Conservation (phyloP, 768 basidiomycete genomes). For the Podaxis pistillaris region DNA sequence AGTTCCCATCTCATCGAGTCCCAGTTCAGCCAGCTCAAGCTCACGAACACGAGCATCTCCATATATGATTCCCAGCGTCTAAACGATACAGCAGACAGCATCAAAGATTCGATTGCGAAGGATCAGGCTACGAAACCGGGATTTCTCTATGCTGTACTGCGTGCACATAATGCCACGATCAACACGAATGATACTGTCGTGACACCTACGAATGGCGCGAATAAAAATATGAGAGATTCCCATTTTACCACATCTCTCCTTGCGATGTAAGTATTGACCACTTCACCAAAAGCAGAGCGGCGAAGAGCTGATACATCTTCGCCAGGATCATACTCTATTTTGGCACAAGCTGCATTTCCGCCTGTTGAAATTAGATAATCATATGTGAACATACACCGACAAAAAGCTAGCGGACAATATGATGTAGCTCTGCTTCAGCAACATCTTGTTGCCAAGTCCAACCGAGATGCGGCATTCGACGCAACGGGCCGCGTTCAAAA, state of each 20-base stretch:
- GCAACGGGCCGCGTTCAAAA: background rate
- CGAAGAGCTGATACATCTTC: background rate
- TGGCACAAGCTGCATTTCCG: conserved; percentile 86
- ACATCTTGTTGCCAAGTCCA: background rate
- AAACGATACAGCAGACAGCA: conserved; percentile 45
- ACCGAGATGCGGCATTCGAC: background rate
- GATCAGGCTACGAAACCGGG: conserved; percentile 46
- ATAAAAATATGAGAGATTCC: too few relatives aligned
- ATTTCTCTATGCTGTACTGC: conserved; percentile 71
- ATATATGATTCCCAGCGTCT: conserved; percentile 62
- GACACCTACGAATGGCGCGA: background rate
- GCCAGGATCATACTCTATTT: conserved; percentile 81
- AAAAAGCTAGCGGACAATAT: background rate
- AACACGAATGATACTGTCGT: conserved; percentile 21
- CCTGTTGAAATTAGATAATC: conserved; percentile 39
- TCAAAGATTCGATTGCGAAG: conserved; percentile 43
- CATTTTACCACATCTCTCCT: conserved; percentile 50
- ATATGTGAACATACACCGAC: background rate
- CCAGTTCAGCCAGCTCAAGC: conserved; percentile 58
- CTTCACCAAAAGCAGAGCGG: background rate
- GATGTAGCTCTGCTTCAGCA: background rate
- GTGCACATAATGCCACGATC: conserved; percentile 56
- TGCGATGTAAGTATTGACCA: conserved; percentile 60
- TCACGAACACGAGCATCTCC: conserved; percentile 46
- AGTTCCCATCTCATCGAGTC: conserved; percentile 54